A percentile compares a stretch with the other conserved stretches of the same genome.
Conservation (phyloP, 257 asterid species). For the Penstemon newberryi region DNA sequence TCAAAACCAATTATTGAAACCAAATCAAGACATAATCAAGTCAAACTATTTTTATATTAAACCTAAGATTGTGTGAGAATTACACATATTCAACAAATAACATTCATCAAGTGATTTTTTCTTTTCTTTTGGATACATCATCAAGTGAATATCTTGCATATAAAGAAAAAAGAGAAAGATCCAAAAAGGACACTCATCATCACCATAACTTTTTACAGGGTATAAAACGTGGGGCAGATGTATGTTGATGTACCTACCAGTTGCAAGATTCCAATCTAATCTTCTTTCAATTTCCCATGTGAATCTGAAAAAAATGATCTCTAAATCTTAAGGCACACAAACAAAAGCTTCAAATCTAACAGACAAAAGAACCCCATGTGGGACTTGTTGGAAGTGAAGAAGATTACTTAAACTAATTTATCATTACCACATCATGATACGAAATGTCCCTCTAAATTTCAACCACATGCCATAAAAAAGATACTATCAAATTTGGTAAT, state of each 20-base stretch:
- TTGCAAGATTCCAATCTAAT: conserved; percentile 30
- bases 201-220: conserved; percentile 3
- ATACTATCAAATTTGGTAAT: not conserved
- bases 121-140: too few relatives aligned
- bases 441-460: conserved; percentile 11
- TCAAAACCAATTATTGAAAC: too few relatives aligned
- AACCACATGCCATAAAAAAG: not conserved
- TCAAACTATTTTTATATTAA: too few relatives aligned
- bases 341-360: not conserved
- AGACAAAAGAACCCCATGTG: conserved; percentile 4
- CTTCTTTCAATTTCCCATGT: not conserved
- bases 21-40: too few relatives aligned
- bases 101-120: not conserved
- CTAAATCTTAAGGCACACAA: not conserved
- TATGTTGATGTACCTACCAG: conserved; percentile 12
- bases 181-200: conserved; percentile 27
- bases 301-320: conserved; percentile 20
- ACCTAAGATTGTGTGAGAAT: too few relatives aligned
- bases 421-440: conserved; percentile 9
- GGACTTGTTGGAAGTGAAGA: not conserved
- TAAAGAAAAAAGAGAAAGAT: conserved; percentile 12
- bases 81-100: not conserved
- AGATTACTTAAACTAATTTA: not conserved
- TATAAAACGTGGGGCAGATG: conserved; percentile 26
- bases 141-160: not conserved